Percentiles rank a stretch among this genome's conserved stretches.
Conservation (phyloP, 441 rosid genomes). For the Brassica hybrid region DNA sequence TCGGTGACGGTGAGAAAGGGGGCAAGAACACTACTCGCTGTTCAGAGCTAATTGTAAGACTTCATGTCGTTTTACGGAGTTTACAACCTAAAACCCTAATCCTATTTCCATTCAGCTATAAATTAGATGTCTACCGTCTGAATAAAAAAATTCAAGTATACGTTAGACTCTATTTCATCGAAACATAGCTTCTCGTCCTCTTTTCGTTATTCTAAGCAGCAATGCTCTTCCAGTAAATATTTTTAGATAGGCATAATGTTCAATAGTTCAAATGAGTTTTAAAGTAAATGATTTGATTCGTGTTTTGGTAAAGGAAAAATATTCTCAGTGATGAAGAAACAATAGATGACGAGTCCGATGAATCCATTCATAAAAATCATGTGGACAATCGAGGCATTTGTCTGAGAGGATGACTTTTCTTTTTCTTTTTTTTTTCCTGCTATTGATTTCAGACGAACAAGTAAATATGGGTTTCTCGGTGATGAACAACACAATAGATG, state of each 20-base stretch:
- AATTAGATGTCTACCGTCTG: neutral
- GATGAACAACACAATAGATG: constrained; percentile 52
- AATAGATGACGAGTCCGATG: constrained; percentile 79
- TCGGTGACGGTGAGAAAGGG: no score
- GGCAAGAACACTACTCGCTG: constrained; percentile 10
- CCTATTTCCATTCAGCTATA: constrained; percentile 10
- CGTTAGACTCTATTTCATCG: no score
- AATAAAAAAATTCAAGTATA: neutral
- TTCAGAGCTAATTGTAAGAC: neutral
- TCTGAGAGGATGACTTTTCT: constrained; percentile 54
- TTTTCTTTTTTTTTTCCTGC: neutral
- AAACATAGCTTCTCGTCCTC: neutral
- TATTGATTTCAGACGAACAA: neutral
- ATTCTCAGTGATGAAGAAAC: constrained; percentile 60
- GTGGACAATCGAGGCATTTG: constrained; percentile 88
- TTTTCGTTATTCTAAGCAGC: neutral
- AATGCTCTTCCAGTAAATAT: neutral
- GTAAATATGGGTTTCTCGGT: constrained; percentile 1
- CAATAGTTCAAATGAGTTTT: neutral
- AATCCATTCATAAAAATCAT: constrained; percentile 55
- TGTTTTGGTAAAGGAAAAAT: neutral
- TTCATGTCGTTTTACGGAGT: constrained; percentile 16
- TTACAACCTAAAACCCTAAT: constrained; percentile 5
- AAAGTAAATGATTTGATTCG: neutral
- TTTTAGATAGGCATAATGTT: neutral